phyloP scores from a whole-genome alignment of 1,284 basidiomycete genomes.

The Ceratobasidium sp. region DNA sequence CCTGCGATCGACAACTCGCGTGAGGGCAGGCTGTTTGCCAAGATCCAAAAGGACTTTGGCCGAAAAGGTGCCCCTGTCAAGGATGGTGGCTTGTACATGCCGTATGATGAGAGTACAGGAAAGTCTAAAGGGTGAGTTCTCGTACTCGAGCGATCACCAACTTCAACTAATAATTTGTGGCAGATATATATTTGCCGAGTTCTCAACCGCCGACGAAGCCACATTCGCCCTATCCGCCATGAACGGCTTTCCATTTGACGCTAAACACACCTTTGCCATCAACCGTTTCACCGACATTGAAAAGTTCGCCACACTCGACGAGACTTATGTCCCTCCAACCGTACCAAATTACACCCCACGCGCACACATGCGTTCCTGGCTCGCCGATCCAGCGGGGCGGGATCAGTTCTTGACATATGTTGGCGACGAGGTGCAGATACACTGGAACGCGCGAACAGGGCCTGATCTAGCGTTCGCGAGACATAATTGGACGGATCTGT shows the following conservation, averaged over 20 bases:
- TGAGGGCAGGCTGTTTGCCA: conserved; percentile 80
- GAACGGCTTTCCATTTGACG: conserved; percentile 91
- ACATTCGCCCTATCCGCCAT: conserved; percentile 83
- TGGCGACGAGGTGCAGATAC: conserved; percentile 90
- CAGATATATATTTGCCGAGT: conserved; percentile 93
- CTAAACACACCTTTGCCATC: conserved; percentile 91
- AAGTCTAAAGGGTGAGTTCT: conserved; percentile 87
- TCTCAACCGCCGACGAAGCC: conserved; percentile 86
- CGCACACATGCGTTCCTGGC: conserved; percentile 96
- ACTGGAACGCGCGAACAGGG: conserved; percentile 95
- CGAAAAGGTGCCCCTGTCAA: conserved; percentile 85
- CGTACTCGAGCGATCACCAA: conserved; percentile 18
- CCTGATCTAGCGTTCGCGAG: conserved; percentile 68
- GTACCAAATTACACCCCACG: conserved; percentile 75
- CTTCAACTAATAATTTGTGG: neutral
- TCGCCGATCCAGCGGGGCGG: conserved; percentile 91
- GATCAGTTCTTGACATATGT: conserved; percentile 98
- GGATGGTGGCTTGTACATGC: conserved; percentile 82
- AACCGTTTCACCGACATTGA: conserved; percentile 97
- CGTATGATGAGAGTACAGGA: conserved; percentile 83
- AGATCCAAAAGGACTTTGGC: conserved; percentile 86
- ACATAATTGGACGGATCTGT: conserved; percentile 96
- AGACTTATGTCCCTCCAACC: conserved; percentile 86
- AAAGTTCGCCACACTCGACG: conserved; percentile 83
- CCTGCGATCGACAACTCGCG: conserved; percentile 89